Base-by-base conservation (phyloP, 352 stramenopile species). In the Globisporangium emineosum region DNA sequence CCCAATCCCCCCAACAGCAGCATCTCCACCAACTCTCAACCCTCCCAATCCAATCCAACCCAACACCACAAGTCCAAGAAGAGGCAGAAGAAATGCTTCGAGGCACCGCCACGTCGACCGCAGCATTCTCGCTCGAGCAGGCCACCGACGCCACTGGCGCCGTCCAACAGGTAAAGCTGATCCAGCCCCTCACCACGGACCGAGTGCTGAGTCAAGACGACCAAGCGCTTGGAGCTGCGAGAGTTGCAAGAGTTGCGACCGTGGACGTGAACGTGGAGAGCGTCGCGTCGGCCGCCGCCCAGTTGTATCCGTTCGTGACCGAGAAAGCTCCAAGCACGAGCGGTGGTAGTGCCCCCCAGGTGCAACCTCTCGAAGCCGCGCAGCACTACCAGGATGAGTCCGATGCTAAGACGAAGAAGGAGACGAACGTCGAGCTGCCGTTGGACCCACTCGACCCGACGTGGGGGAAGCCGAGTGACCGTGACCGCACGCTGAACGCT, bases 261-360 rank as follows among this genome's bases (percentile, higher is more conserved):
- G 30, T 23, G 13, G 25, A 23, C 17, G 50, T 56, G 27, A 13
- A 35, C 25, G 50, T 56, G 2, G 51, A 57, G 17, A 32, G 19
- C 51, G 42, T 57, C 17, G 29, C 19, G 17, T 32, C 42, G 17
- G 51, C 33, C 12, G 29, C 51, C 17, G 51, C 15, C 2, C 51
- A 57, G 51, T 10, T 57, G 51, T 57, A 57, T 32, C 51, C 51
- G 13, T 57, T 57, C 29, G 29, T 40, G 51, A 57, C 29, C 15
- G 51, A 57, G 51, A 37, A 57, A 17, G 12, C 47, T 2, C 13
- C 47, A 32, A 30, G 47, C n/a, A 13, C 4, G 19, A 15, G 37
- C n/a, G 37, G 37, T 45, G 37, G 12, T 6, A 13, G 5, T 19
- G 45, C 21, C 13, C 23, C 23, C 47, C 25, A 55, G 13, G 3